Conservation (phyloP, 306 rosid species). For the Abrus precatorius region DNA sequence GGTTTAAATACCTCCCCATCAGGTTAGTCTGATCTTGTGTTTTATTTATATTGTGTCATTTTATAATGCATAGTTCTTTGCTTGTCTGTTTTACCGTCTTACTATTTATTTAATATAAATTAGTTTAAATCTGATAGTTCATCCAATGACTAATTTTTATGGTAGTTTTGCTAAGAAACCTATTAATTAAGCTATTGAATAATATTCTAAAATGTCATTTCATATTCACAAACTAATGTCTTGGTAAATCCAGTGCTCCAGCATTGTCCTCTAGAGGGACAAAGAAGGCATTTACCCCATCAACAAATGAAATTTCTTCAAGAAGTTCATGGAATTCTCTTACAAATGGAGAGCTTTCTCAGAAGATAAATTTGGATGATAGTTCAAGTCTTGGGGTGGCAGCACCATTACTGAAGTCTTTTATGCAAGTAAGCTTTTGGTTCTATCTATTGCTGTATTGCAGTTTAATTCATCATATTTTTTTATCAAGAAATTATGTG, state of each 20-base stretch:
- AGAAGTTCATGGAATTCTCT: constrained; percentile 86
- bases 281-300: constrained; percentile 69
- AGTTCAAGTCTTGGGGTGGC: constrained; percentile 90
- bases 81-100: constrained; percentile 12
- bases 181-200: constrained; percentile 8
- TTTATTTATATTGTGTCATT: constrained; percentile 34
- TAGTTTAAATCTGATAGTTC: constrained; percentile 12
- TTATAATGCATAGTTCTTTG: constrained; percentile 2
- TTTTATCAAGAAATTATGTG: not conserved
- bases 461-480: constrained; percentile 15
- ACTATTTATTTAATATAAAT: not conserved
- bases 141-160: constrained; percentile 25
- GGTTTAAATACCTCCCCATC: constrained; percentile 98
- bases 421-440: constrained; percentile 78
- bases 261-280: constrained; percentile 92
- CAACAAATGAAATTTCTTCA: constrained; percentile 73
- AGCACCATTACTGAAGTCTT: constrained; percentile 91
- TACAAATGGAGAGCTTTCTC: constrained; percentile 82
- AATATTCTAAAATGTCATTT: constrained; percentile 26
- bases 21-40: constrained; percentile 66
- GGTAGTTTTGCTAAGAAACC: constrained; percentile 33
- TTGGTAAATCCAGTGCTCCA: constrained; percentile 80
- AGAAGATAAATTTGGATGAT: constrained; percentile 80
- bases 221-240: constrained; percentile 35
- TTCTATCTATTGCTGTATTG: constrained; percentile 30